phyloP scores from a whole-genome alignment of 2,329 filamentous ascomycete genomes.

The Sphaerostilbella broomeana region DNA sequence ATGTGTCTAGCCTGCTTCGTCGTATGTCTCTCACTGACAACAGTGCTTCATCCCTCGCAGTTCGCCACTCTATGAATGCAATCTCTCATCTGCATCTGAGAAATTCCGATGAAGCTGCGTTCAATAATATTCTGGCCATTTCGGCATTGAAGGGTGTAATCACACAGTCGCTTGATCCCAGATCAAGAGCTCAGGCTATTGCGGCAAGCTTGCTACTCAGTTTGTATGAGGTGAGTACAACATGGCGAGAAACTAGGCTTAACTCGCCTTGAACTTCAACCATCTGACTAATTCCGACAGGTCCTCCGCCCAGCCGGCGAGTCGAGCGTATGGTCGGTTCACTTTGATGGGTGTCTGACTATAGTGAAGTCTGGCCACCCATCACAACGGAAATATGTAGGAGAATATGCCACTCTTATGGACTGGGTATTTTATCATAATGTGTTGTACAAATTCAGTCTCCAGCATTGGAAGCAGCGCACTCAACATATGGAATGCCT shows the following conservation, averaged over 20 bases:
- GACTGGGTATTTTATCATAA: conserved; percentile 13
- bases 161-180: conserved; percentile 1
- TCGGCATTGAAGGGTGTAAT: conserved; percentile 5
- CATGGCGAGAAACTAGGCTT: not conserved
- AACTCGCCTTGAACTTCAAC: not conserved
- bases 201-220: conserved; percentile 12
- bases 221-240: conserved; percentile 10
- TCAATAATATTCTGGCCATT: conserved; percentile 8
- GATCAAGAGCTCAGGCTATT: conserved; percentile 9
- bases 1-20: conserved; percentile 9
- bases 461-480: conserved; percentile 11
- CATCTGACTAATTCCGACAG: no score
- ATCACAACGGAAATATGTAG: not conserved
- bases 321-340: conserved; percentile 8
- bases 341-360: conserved; percentile 9
- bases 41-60: conserved; percentile 9
- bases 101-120: conserved; percentile 1
- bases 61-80: conserved; percentile 11
- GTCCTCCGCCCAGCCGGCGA: conserved; percentile 8
- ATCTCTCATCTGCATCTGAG: conserved; percentile 9
- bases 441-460: conserved; percentile 12
- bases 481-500: conserved; percentile 6
- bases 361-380: conserved; percentile 10
- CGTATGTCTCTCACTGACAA: conserved; percentile 10
- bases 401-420: conserved; percentile 5